Conservation (phyloP, 2,329 filamentous ascomycete genomes). For the Trichoderma afroharzianum region DNA sequence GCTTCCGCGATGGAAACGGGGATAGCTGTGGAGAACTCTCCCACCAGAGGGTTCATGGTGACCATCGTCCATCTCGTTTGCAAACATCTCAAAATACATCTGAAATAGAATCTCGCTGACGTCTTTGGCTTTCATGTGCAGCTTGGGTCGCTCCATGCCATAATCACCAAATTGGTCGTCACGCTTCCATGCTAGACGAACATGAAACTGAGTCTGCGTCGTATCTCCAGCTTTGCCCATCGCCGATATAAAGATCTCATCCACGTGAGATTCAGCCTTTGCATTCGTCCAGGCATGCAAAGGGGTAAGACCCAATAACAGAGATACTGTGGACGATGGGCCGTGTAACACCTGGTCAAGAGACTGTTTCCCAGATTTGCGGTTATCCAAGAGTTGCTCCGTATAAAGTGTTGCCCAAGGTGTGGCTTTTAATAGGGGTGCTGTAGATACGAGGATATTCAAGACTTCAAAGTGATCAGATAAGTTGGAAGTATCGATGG, state of each 20-base stretch:
- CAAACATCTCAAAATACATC: conserved; percentile 45
- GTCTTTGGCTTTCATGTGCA: conserved; percentile 35
- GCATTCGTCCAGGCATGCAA: conserved; percentile 50
- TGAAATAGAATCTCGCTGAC: conserved; percentile 39
- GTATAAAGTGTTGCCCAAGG: conserved; percentile 48
- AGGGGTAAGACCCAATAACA: conserved; percentile 49
- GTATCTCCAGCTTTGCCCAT: neutral
- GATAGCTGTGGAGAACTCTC: conserved; percentile 22
- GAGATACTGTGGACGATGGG: conserved; percentile 43
- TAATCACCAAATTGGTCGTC: conserved; percentile 30
- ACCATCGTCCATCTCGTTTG: conserved; percentile 24
- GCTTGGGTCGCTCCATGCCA: conserved; percentile 19
- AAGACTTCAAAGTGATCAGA: conserved; percentile 39
- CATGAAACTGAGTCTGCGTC: conserved; percentile 25
- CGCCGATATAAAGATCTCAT: conserved; percentile 33
- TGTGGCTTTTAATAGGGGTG: conserved; percentile 43
- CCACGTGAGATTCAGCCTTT: conserved; percentile 37
- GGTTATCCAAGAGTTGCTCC: conserved; percentile 40
- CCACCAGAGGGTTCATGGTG: neutral
- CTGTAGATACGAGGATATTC: conserved; percentile 39
- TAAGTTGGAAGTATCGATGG: conserved; percentile 52
- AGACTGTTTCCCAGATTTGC: conserved; percentile 24
- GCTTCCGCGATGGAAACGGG: conserved; percentile 37
- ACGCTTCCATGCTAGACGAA: conserved; percentile 36
- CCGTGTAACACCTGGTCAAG: conserved; percentile 44